These are phyloP conservation scores for Thecaphora frezii DNA, from an alignment of 1,284 basidiomycete species.

Conservation along the genomic window DNA sequence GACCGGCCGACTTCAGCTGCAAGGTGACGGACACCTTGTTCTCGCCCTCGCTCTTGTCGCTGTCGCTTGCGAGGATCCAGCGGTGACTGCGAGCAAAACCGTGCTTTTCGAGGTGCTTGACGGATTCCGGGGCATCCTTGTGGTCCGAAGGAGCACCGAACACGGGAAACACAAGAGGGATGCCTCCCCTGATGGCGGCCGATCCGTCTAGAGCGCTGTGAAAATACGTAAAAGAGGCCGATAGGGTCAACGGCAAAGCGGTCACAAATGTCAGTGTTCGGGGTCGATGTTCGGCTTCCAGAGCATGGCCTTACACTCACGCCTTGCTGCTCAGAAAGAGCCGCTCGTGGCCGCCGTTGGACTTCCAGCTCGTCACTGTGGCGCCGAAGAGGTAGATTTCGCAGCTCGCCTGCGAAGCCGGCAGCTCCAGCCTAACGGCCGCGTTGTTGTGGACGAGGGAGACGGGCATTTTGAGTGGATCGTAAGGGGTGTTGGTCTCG, in stretches of 20 bases:
- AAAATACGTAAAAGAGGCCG: no score
- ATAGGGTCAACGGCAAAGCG: no score
- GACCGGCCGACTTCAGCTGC: slow-evolving; percentile 23
- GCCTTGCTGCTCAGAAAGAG: slow-evolving; percentile 44
- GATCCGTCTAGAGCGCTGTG: slow-evolving; percentile 35
- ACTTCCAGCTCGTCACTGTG: slow-evolving; percentile 50
- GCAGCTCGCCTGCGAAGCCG: slow-evolving; percentile 29
- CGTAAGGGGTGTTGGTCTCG: background rate
- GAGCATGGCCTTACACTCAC: background rate
- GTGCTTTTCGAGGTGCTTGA: slow-evolving; percentile 39
- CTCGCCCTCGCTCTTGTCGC: slow-evolving; percentile 16
- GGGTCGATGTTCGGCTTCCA: no score
- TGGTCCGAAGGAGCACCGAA: slow-evolving; percentile 43
- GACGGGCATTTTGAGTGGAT: slow-evolving; percentile 16
- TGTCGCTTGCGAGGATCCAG: slow-evolving; percentile 29
- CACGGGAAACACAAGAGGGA: slow-evolving; percentile 51
- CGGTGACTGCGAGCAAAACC: slow-evolving; percentile 41
- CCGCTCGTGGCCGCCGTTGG: slow-evolving; percentile 34
- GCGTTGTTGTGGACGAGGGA: slow-evolving; percentile 20
- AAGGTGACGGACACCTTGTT: slow-evolving; percentile 31
- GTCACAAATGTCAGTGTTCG: no score
- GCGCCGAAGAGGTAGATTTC: slow-evolving; percentile 46
- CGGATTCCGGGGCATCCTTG: slow-evolving; percentile 19
- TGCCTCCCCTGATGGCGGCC: slow-evolving; percentile 45
- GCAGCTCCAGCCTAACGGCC: slow-evolving; percentile 23